Evolutionary conservation across 768 basidiomycete genomes (phyloP), one percentile per base, ranked within the genome.

Genomic region (Podaxis sp.): DNA sequence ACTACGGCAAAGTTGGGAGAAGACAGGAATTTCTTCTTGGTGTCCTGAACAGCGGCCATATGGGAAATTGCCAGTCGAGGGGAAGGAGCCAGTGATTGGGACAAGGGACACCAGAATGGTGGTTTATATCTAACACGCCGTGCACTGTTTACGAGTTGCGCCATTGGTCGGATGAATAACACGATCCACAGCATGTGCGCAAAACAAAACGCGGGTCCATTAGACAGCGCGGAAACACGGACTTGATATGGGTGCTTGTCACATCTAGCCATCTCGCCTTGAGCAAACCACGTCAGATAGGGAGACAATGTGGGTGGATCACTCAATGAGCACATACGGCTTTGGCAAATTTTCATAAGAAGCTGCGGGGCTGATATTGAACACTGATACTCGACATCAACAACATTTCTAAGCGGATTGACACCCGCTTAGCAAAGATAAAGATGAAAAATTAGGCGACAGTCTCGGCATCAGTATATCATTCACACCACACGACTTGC

Each of bases 1-100:
- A 91, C 84, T 27, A 94, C 91, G 35, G 91, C 93, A 59, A 81
- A 95, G 62, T 76, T 69, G 5, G 87, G 77, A 11, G 84, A 81
- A 6, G 81, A 76, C 44, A 93, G 70, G 73, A 93, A 93, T 65
- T 79, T 74, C 60, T 82, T 81, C 61, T 86, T 78, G 46, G 76
- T 67, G 63, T 74, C 68, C 60, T 68, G 66, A 21, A 73, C 64
- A 55, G 68, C 65, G 37, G 64, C 52, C 59, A 61, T 60, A 36
- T 60, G 40, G 35, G 42, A 27, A n/a, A 7, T 25, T 44, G 18
- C 21, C 21, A 21, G 59, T 40, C 18, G 51, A 53, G 36, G 25
- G 48, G n/a, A 47, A 21, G 48, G 36, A 13, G 37, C 25, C 11
- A 37, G 11, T 54, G 44, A 59, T 51, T 38, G 50, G 32, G 50